These are phyloP conservation scores for Falciphora oryzae DNA, from an alignment of 2,329 filamentous ascomycete species.

Conservation along the genomic window DNA sequence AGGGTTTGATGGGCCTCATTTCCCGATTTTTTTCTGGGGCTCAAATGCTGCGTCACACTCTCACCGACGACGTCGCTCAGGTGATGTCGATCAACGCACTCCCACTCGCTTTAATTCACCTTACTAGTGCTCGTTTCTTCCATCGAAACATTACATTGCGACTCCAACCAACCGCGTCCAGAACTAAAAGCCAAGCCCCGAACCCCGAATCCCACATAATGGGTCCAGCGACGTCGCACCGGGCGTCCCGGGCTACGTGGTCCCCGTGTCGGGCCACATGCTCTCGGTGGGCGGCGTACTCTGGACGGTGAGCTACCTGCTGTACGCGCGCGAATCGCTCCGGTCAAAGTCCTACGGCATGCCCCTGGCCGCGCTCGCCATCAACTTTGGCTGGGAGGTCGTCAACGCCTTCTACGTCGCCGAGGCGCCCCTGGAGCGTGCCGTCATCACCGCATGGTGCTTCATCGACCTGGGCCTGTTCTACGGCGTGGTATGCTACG, in stretches of 20 bases:
- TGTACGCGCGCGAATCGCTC: conserved; percentile 8
- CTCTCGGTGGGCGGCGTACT: conserved; percentile 4
- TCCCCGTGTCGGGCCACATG: not conserved
- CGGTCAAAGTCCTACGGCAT: conserved; percentile 8
- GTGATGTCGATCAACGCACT: too few relatives aligned
- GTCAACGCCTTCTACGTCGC: conserved; percentile 9
- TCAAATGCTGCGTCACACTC: too few relatives aligned
- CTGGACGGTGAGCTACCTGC: conserved; percentile 7
- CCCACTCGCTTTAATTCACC: too few relatives aligned
- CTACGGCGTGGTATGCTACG: conserved; percentile 6
- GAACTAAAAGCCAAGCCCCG: too few relatives aligned
- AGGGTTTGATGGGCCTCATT: not conserved
- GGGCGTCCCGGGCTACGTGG: conserved; percentile 4
- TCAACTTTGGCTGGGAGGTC: conserved; percentile 10
- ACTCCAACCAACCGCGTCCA: too few relatives aligned
- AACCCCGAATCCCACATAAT: not conserved
- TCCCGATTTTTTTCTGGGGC: not conserved
- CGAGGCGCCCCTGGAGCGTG: conserved; percentile 7
- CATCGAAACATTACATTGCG: too few relatives aligned
- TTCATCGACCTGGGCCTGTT: conserved; percentile 9
- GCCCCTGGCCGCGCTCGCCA: conserved; percentile 7
- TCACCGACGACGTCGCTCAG: too few relatives aligned
- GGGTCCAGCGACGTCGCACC: conserved; percentile 4
- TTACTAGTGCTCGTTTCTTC: not conserved
- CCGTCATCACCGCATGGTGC: conserved; percentile 7